Base-by-base conservation (phyloP, 2,329 filamentous ascomycete genomes). In the Hansfordia pulvinata region DNA sequence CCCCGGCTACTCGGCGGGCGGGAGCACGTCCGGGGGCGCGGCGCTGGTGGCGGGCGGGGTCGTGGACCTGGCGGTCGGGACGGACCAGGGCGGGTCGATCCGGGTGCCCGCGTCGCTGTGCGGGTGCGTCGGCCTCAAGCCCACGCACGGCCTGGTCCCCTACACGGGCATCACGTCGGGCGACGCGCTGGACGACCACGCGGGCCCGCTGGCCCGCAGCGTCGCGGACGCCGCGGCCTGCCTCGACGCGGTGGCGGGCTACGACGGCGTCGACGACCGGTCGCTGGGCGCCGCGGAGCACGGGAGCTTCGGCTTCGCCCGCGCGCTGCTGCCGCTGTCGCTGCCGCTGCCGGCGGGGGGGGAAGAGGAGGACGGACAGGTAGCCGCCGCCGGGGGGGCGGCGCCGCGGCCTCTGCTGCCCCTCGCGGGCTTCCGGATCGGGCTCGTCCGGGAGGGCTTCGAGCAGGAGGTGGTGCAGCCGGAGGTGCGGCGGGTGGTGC, bases 111-210 rank as follows among this genome's bases (percentile, higher is more conserved):
- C 59, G 3, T 48, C 52, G 0, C 38, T 53, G 2, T 54, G 48
- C 17, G 54, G 54, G 6, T 51, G 47, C 20, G 53, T 58, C 4
- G 60, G 60, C 1, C 43, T 68, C 14, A 69, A 69, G 34, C 62
- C 65, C 0, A 69, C 62, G 0, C 54, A 61, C 29, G 57, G 60
- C 0, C 44, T 67, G 0, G 52, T 70, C 0, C 64, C 65, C 0
- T 69, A 56, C 27, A 69, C 59, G 0, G 64, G 60, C 0, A 52
- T 62, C 23, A 51, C 53, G 2, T 58, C 53, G 20, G 57, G 60
- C 0, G 60, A 67, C 30, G 52, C 62, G 0, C 53, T 62, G 2
- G 58, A 65, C 21, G 66, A 71, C 32, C 62, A 69, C 35, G 49
- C 47, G 0, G 61, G 61, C 0, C 59, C 60, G 0, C 46, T 66